Percentiles rank a stretch among this genome's conserved stretches.
Conservation (phyloP, 2,329 filamentous ascomycete species). For the Remersonia thermophila region DNA sequence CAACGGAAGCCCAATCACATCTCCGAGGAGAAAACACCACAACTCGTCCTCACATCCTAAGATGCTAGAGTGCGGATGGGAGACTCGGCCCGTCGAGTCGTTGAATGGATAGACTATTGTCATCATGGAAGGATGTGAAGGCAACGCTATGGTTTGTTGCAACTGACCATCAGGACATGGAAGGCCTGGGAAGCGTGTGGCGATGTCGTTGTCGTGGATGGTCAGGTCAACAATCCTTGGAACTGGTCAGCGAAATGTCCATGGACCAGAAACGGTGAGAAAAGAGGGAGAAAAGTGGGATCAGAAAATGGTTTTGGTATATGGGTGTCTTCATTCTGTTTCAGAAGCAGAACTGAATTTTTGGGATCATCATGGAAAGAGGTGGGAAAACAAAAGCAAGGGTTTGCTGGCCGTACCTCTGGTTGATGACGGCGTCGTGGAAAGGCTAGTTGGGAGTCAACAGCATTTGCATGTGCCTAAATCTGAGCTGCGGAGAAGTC, state of each 20-base stretch:
- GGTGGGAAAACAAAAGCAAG: not conserved
- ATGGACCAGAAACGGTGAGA: not conserved
- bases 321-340: slow-evolving; percentile 48
- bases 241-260: slow-evolving; percentile 7
- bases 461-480: too few relatives aligned
- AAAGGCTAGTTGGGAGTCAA: too few relatives aligned
- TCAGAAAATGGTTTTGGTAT: slow-evolving; percentile 54
- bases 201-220: too few relatives aligned
- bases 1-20: slow-evolving; percentile 52
- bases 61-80: slow-evolving; percentile 58
- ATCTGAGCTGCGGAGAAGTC: too few relatives aligned
- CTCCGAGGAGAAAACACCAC: slow-evolving; percentile 50
- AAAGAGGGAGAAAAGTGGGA: slow-evolving; percentile 11
- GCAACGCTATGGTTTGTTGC: slow-evolving; percentile 1
- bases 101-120: slow-evolving; percentile 68
- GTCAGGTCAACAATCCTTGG: too few relatives aligned
- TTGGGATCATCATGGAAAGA: slow-evolving; percentile 51
- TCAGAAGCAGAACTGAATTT: slow-evolving; percentile 72
- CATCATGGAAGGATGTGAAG: slow-evolving; percentile 35
- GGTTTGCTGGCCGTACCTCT: not conserved
- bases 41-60: slow-evolving; percentile 52
- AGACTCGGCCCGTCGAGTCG: slow-evolving; percentile 56
- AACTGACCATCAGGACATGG: slow-evolving; percentile 6
- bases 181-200: too few relatives aligned
- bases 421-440: too few relatives aligned